Evolutionary conservation across 768 basidiomycete genomes (phyloP).

Genomic region (Mycena latifolia): DNA sequence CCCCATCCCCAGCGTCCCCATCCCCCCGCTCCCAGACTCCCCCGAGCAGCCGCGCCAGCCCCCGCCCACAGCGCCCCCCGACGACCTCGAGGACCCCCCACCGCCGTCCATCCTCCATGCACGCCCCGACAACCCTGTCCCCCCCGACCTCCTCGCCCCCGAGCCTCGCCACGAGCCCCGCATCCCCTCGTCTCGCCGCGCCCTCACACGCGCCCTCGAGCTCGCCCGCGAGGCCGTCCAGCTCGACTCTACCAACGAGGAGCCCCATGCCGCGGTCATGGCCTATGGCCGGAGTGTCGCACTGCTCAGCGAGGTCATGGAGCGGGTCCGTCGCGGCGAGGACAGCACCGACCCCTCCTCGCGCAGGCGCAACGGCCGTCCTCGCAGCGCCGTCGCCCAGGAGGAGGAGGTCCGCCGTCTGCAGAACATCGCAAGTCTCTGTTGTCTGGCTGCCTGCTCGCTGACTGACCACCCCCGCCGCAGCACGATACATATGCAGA

Average conservation of each 20-base stretch:
- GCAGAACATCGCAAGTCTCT: slow-evolving; percentile 84
- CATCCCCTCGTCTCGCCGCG: slow-evolving; percentile 84
- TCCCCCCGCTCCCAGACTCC: slow-evolving; percentile 36
- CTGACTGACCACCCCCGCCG: slow-evolving; percentile 3
- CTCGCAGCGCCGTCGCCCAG: slow-evolving; percentile 88
- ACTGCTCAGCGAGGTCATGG: slow-evolving; percentile 93
- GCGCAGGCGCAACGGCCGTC: slow-evolving; percentile 68
- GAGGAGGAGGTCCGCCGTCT: slow-evolving; percentile 90
- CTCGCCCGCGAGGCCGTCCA: slow-evolving; percentile 91
- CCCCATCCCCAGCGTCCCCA: slow-evolving; percentile 79
- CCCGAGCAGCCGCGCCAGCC: slow-evolving; percentile 23
- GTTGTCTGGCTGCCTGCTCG: slow-evolving; percentile 17
- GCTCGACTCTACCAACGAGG: slow-evolving; percentile 89
- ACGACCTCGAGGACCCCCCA: slow-evolving; percentile 40
- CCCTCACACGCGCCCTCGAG: slow-evolving; percentile 87
- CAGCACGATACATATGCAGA: slow-evolving; percentile 97
- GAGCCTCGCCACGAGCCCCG: slow-evolving; percentile 55
- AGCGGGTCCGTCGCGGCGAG: slow-evolving; percentile 87
- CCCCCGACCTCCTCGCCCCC: slow-evolving; percentile 53
- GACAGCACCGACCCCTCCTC: slow-evolving; percentile 73
- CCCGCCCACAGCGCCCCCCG: slow-evolving; percentile 36
- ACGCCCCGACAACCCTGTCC: slow-evolving; percentile 47
- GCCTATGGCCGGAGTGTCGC: slow-evolving; percentile 91
- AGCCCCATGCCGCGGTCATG: slow-evolving; percentile 88
- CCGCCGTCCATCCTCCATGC: slow-evolving; percentile 39